phyloP scores from a whole-genome alignment of 2,329 filamentous ascomycete genomes.

The Penicillium sp. region DNA sequence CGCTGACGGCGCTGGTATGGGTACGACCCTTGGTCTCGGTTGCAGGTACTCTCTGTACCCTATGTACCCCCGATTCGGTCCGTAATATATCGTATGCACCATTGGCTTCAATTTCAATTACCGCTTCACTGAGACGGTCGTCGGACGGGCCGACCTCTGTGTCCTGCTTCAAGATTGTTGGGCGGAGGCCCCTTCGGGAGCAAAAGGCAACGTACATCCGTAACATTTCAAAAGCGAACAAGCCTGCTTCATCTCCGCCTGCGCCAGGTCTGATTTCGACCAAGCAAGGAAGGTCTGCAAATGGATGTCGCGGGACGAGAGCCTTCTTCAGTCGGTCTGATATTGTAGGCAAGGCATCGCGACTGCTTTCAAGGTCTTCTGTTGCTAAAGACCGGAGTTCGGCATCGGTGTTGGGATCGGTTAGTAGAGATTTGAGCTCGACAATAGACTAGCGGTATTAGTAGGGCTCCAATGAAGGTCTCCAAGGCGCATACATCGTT shows the following conservation, averaged over 20 bases:
- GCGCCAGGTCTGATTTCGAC: constrained; percentile 90
- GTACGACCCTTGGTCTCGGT: constrained; percentile 90
- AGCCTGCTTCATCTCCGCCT: constrained; percentile 84
- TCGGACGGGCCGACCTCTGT: constrained; percentile 66
- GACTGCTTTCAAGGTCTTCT: constrained; percentile 70
- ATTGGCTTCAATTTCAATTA: constrained; percentile 74
- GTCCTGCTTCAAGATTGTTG: constrained; percentile 76
- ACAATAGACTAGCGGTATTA: constrained; percentile 47
- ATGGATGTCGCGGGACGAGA: constrained; percentile 84
- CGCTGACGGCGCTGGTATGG: constrained; percentile 88
- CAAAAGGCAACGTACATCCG: constrained; percentile 88
- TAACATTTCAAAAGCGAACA: constrained; percentile 84
- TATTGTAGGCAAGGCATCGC: constrained; percentile 61
- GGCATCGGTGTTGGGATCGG: constrained; percentile 62
- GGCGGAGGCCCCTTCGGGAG: constrained; percentile 63
- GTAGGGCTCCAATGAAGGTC: background rate
- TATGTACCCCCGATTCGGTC: constrained; percentile 89
- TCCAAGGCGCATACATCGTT: constrained; percentile 48
- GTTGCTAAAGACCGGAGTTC: constrained; percentile 61
- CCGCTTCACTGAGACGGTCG: constrained; percentile 75
- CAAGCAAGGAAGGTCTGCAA: constrained; percentile 84
- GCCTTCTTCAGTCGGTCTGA: constrained; percentile 69
- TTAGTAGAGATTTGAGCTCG: constrained; percentile 75
- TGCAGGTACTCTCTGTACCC: constrained; percentile 87
- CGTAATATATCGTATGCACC: constrained; percentile 81